phyloP scores from a whole-genome alignment of 2,329 filamentous ascomycete species.

The Trichoderma sp. region DNA sequence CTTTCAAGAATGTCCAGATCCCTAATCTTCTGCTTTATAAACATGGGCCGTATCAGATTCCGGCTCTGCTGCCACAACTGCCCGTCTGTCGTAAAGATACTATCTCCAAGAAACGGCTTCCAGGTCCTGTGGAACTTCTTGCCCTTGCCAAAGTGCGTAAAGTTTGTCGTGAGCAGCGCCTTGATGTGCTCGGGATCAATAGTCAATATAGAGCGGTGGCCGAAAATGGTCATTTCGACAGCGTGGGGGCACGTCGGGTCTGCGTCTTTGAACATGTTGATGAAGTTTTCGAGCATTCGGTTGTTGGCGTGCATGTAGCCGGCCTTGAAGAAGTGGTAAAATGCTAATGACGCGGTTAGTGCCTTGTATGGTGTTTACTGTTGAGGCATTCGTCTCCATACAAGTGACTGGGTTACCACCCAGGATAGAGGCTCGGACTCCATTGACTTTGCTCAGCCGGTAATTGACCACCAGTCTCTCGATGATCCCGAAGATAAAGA shows the following conservation, averaged over 20 bases:
- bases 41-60: slow-evolving; percentile 78
- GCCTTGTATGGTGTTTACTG: not conserved
- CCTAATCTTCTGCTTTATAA: slow-evolving; percentile 77
- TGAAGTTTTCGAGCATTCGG: slow-evolving; percentile 22
- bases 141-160: slow-evolving; percentile 80
- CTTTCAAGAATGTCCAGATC: slow-evolving; percentile 75
- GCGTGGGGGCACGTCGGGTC: slow-evolving; percentile 10
- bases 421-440: slow-evolving; percentile 10
- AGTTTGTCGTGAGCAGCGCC: slow-evolving; percentile 83
- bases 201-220: slow-evolving; percentile 67
- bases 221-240: slow-evolving; percentile 54
- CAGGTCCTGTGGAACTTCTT: slow-evolving; percentile 70
- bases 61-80: slow-evolving; percentile 74
- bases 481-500: not conserved
- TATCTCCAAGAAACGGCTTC: slow-evolving; percentile 69
- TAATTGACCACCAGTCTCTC: not conserved
- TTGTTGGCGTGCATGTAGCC: slow-evolving; percentile 29
- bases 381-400: not conserved
- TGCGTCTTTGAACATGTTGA: slow-evolving; percentile 16
- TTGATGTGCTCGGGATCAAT: slow-evolving; percentile 88
- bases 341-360: not conserved
- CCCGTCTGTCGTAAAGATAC: slow-evolving; percentile 79
- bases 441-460: slow-evolving; percentile 6
- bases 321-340: slow-evolving; percentile 1
- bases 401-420: not conserved